Conservation (phyloP, 257 asterid species). For the Fraxinus americana region DNA sequence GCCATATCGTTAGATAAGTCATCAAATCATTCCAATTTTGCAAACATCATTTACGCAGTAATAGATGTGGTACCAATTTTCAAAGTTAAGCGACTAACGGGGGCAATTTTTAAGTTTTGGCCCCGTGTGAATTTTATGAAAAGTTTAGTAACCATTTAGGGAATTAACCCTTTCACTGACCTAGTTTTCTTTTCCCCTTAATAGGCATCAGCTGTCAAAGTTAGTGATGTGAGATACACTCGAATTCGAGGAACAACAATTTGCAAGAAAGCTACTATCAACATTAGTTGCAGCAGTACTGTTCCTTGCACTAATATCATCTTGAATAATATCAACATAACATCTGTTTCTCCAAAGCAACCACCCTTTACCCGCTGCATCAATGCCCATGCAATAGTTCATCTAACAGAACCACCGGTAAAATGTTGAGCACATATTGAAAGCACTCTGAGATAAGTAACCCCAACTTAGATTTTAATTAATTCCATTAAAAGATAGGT, state of each 20-base stretch:
- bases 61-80: no score
- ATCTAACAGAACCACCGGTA: constrained; percentile 26
- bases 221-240: constrained; percentile 43
- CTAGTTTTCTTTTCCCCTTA: constrained; percentile 4
- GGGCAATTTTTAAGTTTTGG: no score
- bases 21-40: no score
- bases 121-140: no score
- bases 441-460: no score
- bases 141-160: no score
- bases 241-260: constrained; percentile 46
- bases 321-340: constrained; percentile 40
- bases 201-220: constrained; percentile 41
- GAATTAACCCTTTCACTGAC: neutral
- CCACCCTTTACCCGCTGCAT: constrained; percentile 26
- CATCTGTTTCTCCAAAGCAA: constrained; percentile 17
- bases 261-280: constrained; percentile 30
- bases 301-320: constrained; percentile 47
- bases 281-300: constrained; percentile 48
- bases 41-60: no score
- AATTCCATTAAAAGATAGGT: no score
- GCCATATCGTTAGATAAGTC: no score
- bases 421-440: constrained; percentile 22
- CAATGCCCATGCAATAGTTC: constrained; percentile 40
- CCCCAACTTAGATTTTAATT: no score
- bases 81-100: no score